Evolutionary conservation across 495 filamentous ascomycete genomes (phyloP).

Genomic region (Penicilliopsis zonata): DNA sequence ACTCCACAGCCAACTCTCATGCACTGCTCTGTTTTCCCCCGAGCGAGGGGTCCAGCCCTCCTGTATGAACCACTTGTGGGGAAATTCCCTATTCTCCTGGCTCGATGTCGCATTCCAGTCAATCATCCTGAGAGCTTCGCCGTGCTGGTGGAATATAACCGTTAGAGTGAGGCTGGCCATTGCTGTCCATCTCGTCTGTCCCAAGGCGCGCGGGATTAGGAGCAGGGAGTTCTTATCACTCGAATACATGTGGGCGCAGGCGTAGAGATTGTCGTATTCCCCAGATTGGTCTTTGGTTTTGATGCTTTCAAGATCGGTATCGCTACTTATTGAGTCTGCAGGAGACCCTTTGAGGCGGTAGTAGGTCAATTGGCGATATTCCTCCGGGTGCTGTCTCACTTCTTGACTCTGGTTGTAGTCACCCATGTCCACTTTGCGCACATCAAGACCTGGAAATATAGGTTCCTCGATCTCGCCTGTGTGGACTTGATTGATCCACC

Average conservation of each 20-base stretch:
- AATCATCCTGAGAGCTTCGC: slow-evolving; percentile 27
- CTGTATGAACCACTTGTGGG: slow-evolving; percentile 55
- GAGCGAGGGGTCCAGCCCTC: slow-evolving; percentile 48
- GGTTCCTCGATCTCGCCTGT: slow-evolving; percentile 16
- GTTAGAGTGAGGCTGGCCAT: slow-evolving; percentile 51
- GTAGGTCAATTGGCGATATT: slow-evolving; percentile 45
- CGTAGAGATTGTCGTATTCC: slow-evolving; percentile 44
- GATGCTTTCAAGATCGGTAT: slow-evolving; percentile 8
- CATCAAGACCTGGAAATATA: slow-evolving; percentile 48
- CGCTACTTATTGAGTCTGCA: slow-evolving; percentile 6
- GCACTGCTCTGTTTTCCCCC: slow-evolving; percentile 42
- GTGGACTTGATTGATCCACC: slow-evolving; percentile 22
- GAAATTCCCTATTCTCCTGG: slow-evolving; percentile 9
- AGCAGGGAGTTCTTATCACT: slow-evolving; percentile 59
- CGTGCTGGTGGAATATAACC: slow-evolving; percentile 45
- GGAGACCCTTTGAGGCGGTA: slow-evolving; percentile 41
- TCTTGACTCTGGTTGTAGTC: slow-evolving; percentile 36
- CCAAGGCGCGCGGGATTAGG: slow-evolving; percentile 47
- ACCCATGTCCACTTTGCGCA: slow-evolving; percentile 52
- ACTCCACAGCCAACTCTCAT: slow-evolving; percentile 55
- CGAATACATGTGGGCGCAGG: slow-evolving; percentile 53
- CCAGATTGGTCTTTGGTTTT: slow-evolving; percentile 15
- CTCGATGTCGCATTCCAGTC: slow-evolving; percentile 14
- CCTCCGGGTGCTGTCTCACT: slow-evolving; percentile 27
- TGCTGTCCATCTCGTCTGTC: slow-evolving; percentile 36